These are phyloP conservation scores for Ustilago shanxiensis DNA, from an alignment of 1,284 basidiomycete genomes.

Conservation along the genomic window DNA sequence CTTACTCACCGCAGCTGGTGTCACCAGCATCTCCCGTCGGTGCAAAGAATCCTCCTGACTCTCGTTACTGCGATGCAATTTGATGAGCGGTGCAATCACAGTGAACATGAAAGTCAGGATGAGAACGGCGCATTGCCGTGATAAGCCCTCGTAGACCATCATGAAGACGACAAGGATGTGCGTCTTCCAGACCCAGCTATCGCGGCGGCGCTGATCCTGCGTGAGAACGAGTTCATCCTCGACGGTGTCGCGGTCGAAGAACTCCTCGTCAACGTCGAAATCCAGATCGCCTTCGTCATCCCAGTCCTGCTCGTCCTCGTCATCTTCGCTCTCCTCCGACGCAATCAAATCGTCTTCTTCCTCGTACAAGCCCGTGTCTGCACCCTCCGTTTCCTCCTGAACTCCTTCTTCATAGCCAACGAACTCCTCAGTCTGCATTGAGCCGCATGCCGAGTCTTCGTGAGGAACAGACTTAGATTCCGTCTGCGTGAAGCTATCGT, in stretches of 20 bases:
- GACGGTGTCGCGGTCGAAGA: not conserved
- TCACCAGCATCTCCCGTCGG: not conserved
- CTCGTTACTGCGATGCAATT: not conserved
- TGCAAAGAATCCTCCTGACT: not conserved
- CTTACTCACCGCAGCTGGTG: not conserved
- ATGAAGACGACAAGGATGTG: conserved; percentile 1
- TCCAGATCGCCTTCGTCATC: not conserved
- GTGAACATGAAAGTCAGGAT: not conserved
- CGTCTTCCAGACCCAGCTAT: conserved; percentile 2
- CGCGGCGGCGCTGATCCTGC: not conserved
- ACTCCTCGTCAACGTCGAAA: not conserved
- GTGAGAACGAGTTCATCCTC: not conserved
- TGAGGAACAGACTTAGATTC: not conserved
- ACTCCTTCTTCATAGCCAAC: not conserved
- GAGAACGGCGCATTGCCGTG: not conserved
- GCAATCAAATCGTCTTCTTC: not conserved
- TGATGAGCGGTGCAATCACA: conserved; percentile 4
- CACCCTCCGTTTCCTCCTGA: not conserved
- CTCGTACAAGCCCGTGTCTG: not conserved
- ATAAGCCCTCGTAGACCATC: not conserved
- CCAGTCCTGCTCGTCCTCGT: not conserved
- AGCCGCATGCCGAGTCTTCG: not conserved
- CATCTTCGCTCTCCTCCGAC: not conserved
- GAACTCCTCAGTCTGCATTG: not conserved
- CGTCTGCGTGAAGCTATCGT: not conserved